A percentile compares a stretch with the other conserved stretches of the same genome.
phyloP scores from a whole-genome alignment of 257 asterid species.

The Henckelia pumila region DNA sequence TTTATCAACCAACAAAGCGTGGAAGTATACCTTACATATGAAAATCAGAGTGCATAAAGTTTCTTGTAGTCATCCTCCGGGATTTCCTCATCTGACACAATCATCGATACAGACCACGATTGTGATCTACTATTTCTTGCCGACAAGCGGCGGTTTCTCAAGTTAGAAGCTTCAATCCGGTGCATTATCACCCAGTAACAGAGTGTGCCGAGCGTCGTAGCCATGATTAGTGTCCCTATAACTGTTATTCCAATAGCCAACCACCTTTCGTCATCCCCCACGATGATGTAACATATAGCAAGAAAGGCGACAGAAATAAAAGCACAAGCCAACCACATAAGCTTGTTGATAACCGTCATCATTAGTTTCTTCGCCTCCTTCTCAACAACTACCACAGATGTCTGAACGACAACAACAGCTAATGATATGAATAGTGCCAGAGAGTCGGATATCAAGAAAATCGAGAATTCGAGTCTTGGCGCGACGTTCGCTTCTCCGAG shows the following conservation, averaged over 20 bases:
- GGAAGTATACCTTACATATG: neutral
- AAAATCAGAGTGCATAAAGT: slow-evolving; percentile 60
- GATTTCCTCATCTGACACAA: slow-evolving; percentile 47
- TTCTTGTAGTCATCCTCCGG: slow-evolving; percentile 51
- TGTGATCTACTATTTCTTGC: slow-evolving; percentile 48
- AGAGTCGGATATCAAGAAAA: slow-evolving; percentile 64
- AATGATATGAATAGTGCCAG: slow-evolving; percentile 73
- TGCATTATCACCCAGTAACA: slow-evolving; percentile 72
- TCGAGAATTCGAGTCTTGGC: slow-evolving; percentile 40
- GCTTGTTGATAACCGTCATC: slow-evolving; percentile 72
- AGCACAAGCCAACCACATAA: slow-evolving; percentile 82
- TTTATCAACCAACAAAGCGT: neutral
- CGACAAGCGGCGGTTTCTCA: slow-evolving; percentile 52
- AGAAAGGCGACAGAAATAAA: slow-evolving; percentile 11
- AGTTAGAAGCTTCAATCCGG: slow-evolving; percentile 63
- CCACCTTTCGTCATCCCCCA: slow-evolving; percentile 57
- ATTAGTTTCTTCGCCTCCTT: slow-evolving; percentile 53
- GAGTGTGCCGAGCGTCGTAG: slow-evolving; percentile 56
- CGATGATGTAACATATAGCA: slow-evolving; percentile 42
- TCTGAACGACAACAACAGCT: slow-evolving; percentile 83
- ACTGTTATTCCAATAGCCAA: slow-evolving; percentile 59
- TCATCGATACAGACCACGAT: slow-evolving; percentile 47
- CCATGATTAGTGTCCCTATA: slow-evolving; percentile 63
- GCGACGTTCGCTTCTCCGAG: slow-evolving; percentile 67
- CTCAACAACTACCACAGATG: slow-evolving; percentile 69